phyloP scores from a whole-genome alignment of 192 early-diverging fungal genomes.

The Chytriomyces confervae region DNA sequence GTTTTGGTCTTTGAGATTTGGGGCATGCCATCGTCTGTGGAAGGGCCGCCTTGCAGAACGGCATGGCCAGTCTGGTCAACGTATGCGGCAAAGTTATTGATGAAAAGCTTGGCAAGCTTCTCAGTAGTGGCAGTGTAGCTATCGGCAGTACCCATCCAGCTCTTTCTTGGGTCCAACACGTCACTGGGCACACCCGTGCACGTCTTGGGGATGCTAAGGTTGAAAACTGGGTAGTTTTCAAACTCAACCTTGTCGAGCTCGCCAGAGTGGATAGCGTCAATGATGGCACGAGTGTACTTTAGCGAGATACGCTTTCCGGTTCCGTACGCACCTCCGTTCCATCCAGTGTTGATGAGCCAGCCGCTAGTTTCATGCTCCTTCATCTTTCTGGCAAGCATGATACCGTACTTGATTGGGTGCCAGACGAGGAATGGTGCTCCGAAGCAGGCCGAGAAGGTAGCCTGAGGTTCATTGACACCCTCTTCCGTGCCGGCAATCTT shows the following conservation, averaged over 20 bases:
- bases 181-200: slow-evolving; percentile 79
- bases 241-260: slow-evolving; percentile 86
- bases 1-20: no score
- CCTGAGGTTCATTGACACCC: slow-evolving; percentile 87
- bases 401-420: slow-evolving; percentile 94
- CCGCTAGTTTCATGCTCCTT: slow-evolving; percentile 80
- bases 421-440: slow-evolving; percentile 97
- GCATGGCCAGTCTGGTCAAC: slow-evolving; percentile 76
- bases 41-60: slow-evolving; percentile 71
- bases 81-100: slow-evolving; percentile 88
- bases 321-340: slow-evolving; percentile 93
- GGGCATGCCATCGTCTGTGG: no score
- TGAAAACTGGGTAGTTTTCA: slow-evolving; percentile 86
- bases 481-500: slow-evolving; percentile 98
- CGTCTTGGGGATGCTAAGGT: slow-evolving; percentile 82
- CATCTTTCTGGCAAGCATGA: slow-evolving; percentile 97
- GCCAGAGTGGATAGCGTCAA: slow-evolving; percentile 96
- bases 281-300: slow-evolving; percentile 96
- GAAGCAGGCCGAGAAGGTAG: slow-evolving; percentile 81
- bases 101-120: slow-evolving; percentile 85
- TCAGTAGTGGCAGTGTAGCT: slow-evolving; percentile 69
- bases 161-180: slow-evolving; percentile 83
- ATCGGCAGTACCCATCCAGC: slow-evolving; percentile 80
- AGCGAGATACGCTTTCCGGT: slow-evolving; percentile 89
- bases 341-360: slow-evolving; percentile 96